phyloP scores from a whole-genome alignment of 306 rosid species.

The Corylus avellana region DNA sequence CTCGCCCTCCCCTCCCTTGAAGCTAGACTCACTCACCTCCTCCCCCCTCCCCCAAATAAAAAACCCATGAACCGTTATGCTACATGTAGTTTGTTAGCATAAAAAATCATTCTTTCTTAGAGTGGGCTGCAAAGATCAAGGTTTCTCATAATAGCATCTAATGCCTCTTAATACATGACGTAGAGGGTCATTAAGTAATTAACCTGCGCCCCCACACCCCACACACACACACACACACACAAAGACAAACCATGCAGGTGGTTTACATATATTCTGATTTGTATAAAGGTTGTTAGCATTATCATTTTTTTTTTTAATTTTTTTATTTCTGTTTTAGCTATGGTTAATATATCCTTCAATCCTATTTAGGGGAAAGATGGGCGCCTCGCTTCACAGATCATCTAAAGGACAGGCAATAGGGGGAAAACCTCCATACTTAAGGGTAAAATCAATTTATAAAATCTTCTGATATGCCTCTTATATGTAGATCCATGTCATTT shows the following conservation, averaged over 20 bases:
- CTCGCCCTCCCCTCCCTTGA: background rate
- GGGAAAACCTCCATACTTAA: conserved; percentile 56
- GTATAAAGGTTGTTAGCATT: background rate
- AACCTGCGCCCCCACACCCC: no score
- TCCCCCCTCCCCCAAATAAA: background rate
- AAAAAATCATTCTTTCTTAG: background rate
- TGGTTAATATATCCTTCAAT: background rate
- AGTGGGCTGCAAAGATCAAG: no score
- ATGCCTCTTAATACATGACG: background rate
- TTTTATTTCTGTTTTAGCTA: background rate
- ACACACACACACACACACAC: no score
- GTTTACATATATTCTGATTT: background rate
- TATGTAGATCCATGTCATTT: no score
- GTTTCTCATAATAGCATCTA: background rate
- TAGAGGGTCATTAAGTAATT: background rate
- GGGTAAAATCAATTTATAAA: conserved; percentile 25
- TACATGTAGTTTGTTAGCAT: background rate
- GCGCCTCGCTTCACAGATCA: conserved; percentile 54
- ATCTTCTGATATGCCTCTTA: no score
- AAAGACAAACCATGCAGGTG: background rate
- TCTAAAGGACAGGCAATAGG: conserved; percentile 50
- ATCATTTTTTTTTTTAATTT: background rate
- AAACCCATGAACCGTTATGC: background rate
- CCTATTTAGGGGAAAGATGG: conserved; percentile 62
- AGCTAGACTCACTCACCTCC: background rate